Conservation (phyloP, 176 grass and related monocot genomes). For the Triticum aestivum region DNA sequence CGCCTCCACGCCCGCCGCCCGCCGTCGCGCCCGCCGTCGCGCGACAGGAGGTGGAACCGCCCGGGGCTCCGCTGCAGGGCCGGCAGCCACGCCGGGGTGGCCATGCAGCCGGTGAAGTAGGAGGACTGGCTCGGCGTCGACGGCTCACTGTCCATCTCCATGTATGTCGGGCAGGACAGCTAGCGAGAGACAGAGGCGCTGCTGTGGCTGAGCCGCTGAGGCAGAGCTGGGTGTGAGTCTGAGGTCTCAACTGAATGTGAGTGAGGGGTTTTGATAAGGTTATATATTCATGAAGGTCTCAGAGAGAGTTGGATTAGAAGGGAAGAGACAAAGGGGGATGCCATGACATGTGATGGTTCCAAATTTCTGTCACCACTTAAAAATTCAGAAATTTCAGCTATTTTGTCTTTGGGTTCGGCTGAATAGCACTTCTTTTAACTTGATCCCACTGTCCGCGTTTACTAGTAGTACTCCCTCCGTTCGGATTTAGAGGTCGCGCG, state of each 20-base stretch:
- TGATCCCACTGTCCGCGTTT: no score
- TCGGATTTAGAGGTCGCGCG: no score
- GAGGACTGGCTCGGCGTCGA: conserved; percentile 45
- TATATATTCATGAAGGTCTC: background rate
- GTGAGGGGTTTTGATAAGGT: conserved; percentile 3
- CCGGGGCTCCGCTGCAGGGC: conserved; percentile 46
- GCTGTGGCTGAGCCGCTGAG: background rate
- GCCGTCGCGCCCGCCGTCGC: conserved; percentile 29
- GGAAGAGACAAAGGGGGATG: background rate
- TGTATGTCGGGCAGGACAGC: background rate
- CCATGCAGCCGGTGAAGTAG: conserved; percentile 64
- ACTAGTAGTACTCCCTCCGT: no score
- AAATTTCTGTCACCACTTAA: background rate
- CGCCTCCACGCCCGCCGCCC: conserved; percentile 46
- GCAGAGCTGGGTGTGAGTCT: background rate
- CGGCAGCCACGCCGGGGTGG: conserved; percentile 62
- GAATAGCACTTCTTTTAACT: background rate
- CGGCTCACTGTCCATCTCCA: conserved; percentile 55
- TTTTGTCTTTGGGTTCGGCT: background rate
- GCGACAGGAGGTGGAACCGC: conserved; percentile 64
- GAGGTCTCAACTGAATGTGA: background rate
- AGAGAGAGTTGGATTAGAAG: background rate
- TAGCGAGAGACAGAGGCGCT: background rate
- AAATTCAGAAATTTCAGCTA: background rate
- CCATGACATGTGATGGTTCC: background rate